Base-by-base conservation (phyloP, 345 rosid genomes). In the Citrus glauca region DNA sequence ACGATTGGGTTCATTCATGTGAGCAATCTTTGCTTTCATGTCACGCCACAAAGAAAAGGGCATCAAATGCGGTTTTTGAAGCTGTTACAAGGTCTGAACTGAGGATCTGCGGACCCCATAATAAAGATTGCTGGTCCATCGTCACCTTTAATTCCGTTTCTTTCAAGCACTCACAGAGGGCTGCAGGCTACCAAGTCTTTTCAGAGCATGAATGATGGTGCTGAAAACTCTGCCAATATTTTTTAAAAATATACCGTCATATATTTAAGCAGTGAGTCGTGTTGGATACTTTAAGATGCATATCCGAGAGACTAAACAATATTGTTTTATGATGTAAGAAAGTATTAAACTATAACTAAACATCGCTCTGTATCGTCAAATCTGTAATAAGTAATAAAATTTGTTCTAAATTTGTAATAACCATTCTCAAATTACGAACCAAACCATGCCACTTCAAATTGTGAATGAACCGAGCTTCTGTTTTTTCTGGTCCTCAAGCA, bases 51-150 rank as follows among this genome's bases (percentile, higher is more conserved):
- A 53, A 53, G 22, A 53, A 5, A 53, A 53, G 7, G 22, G 22
- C 57, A 5, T 53, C 57, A 17, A 17, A 53, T 53, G 50, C 3
- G 57, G 1, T 4, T 53, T 53, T 0, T 45, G 14, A 5, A 74
- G 25, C 77, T 28, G 42, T 48, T 45, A 20, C 22, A 48, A 75
- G 71, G 78, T 64, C 78, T 64, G 28, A 42, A 63, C 20, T 9
- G 5, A 75, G 32, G 71, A 64, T 59, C 45, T 32, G 70, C 64
- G 77, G 69, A 40, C 71, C 71, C 70, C 50, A 13, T 27, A 6
- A 16, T 20, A 59, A 7, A 7, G 40, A 74, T 74, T 20, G 40
- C 77, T 25, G 66, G 35, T 74, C 77, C 77, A 62, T 27, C 66
- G 56, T 22, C 50, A 45, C 50, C n/a, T 45, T 40, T 16, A 22